phyloP scores from a whole-genome alignment of 108 stramenopile genomes.

The Poteriospumella lacustris region DNA sequence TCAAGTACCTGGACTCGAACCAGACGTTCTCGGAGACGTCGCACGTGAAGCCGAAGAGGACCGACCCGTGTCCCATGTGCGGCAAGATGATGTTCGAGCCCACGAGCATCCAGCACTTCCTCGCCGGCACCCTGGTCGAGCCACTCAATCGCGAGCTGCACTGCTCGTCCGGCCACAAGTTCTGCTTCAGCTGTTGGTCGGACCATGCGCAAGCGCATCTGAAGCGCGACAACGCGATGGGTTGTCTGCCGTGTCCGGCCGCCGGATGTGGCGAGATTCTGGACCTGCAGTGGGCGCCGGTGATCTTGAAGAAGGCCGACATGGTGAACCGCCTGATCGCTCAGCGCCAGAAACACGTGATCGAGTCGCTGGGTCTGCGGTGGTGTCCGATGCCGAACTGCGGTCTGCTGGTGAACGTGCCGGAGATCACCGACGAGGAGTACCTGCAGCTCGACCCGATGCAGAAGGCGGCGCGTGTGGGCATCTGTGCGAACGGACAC shows the following conservation, averaged over 20 bases:
- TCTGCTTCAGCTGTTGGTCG: slow-evolving; percentile 4
- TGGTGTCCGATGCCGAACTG: not conserved
- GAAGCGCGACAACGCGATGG: not conserved
- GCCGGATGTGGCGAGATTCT: not conserved
- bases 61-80: slow-evolving; percentile 2
- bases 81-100: not conserved
- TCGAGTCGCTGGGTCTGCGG: not conserved
- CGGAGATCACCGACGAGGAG: too few species aligned
- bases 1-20: not conserved
- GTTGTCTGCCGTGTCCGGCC: not conserved
- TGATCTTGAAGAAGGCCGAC: not conserved
- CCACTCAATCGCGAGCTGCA: not conserved
- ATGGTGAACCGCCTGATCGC: not conserved
- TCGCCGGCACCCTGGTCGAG: not conserved
- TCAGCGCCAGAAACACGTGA: slow-evolving; percentile 10
- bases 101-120: not conserved
- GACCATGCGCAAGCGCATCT: not conserved
- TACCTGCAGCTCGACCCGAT: not conserved
- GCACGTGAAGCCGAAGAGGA: not conserved
- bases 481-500: not conserved
- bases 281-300: not conserved
- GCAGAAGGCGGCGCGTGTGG: not conserved
- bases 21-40: slow-evolving; percentile 2
- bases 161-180: slow-evolving; percentile 1
- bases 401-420: not conserved